phyloP scores from a whole-genome alignment of 352 stramenopile genomes.

The Thalassiosira pacifica region DNA sequence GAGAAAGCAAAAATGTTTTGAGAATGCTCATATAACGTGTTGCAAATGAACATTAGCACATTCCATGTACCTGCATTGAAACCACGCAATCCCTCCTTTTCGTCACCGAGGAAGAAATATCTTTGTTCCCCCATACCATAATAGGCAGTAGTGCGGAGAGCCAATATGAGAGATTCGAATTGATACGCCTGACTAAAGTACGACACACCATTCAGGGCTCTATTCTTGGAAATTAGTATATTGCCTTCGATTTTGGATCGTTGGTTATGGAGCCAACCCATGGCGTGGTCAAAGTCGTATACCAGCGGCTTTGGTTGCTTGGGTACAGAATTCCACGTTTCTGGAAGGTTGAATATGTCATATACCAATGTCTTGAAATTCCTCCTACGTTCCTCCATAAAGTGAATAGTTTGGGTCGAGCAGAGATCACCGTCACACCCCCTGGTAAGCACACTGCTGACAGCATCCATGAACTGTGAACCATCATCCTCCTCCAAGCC shows the following conservation, averaged over 20 bases:
- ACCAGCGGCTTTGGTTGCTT: not conserved
- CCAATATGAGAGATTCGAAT: constrained; percentile 36
- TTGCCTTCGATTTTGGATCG: constrained; percentile 58
- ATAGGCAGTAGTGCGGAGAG: constrained; percentile 24
- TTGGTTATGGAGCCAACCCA: constrained; percentile 40
- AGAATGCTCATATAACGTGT: no score
- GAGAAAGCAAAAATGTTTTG: no score
- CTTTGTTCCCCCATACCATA: constrained; percentile 29
- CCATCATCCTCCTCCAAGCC: not conserved
- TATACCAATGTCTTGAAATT: constrained; percentile 55
- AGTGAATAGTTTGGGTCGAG: constrained; percentile 40
- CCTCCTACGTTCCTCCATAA: constrained; percentile 40
- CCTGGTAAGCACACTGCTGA: constrained; percentile 37
- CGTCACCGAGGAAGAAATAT: constrained; percentile 47
- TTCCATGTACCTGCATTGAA: constrained; percentile 50
- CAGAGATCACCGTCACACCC: constrained; percentile 44
- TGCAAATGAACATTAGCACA: no score
- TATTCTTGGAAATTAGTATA: constrained; percentile 38
- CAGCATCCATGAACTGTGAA: constrained; percentile 36
- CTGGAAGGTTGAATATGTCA: constrained; percentile 49
- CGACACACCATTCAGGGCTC: constrained; percentile 23
- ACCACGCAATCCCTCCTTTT: constrained; percentile 22
- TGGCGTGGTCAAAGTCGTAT: constrained; percentile 45
- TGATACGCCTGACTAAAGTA: constrained; percentile 47
- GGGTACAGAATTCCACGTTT: not conserved